phyloP scores from a whole-genome alignment of 805 yeast genomes.

The Candida easanensis region DNA sequence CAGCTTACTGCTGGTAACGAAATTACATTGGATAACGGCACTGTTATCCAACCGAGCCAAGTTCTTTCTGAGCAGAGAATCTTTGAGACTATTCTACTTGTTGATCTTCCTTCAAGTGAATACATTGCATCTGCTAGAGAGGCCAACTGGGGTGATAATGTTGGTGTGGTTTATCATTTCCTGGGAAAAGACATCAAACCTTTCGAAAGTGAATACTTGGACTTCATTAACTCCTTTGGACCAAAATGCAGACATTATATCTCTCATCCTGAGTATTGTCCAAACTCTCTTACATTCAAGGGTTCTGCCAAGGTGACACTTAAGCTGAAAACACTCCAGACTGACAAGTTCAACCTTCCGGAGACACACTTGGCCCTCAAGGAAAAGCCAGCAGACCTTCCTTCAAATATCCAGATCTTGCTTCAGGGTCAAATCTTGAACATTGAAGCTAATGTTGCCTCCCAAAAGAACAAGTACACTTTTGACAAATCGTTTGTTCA shows the following conservation, averaged over 20 bases:
- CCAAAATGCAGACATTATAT: slow-evolving; percentile 54
- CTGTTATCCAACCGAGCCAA: slow-evolving; percentile 57
- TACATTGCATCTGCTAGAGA: slow-evolving; percentile 40
- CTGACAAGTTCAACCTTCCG: slow-evolving; percentile 39
- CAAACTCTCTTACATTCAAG: slow-evolving; percentile 57
- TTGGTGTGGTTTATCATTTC: slow-evolving; percentile 69
- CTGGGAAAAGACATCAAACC: slow-evolving; percentile 62
- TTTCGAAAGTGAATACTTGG: slow-evolving; percentile 38
- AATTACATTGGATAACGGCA: slow-evolving; percentile 59
- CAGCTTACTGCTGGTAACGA: slow-evolving; percentile 56
- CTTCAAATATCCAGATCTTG: slow-evolving; percentile 16
- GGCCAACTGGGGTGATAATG: slow-evolving; percentile 31
- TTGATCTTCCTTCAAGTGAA: slow-evolving; percentile 64
- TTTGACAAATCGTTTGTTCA: slow-evolving; percentile 13
- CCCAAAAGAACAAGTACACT: slow-evolving; percentile 13
- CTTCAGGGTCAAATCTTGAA: slow-evolving; percentile 22
- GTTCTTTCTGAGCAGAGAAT: slow-evolving; percentile 63
- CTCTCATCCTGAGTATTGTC: slow-evolving; percentile 66
- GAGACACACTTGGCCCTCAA: slow-evolving; percentile 29
- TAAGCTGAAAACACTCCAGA: slow-evolving; percentile 54
- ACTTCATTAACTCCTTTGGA: slow-evolving; percentile 56
- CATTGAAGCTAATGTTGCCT: slow-evolving; percentile 19
- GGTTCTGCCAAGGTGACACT: slow-evolving; percentile 52
- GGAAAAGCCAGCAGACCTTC: slow-evolving; percentile 27
- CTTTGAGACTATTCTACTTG: slow-evolving; percentile 58